Percentiles rank a stretch among this genome's conserved stretches.
Evolutionary conservation across 345 rosid genomes (phyloP).

Genomic region (Noccaea bulbosa): DNA sequence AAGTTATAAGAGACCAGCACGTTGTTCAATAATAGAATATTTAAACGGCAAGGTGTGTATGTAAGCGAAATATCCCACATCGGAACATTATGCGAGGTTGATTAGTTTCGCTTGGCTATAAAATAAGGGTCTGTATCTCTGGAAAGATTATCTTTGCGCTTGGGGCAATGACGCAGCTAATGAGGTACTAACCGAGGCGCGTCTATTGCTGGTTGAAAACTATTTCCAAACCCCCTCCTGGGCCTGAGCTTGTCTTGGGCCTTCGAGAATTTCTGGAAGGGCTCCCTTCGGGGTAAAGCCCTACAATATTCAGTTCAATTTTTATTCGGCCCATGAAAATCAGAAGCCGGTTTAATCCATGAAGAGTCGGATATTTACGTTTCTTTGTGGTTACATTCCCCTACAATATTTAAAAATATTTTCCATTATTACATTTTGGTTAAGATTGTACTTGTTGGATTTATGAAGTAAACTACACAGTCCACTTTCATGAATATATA

Average conservation of each 20-base stretch:
- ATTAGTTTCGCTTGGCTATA: neutral
- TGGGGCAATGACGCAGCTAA: constrained; percentile 7
- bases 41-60: neutral
- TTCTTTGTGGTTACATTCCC: no score
- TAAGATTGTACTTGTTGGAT: no score
- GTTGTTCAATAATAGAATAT: neutral
- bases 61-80: neutral
- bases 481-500: no score
- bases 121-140: neutral
- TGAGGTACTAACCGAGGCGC: constrained; percentile 2
- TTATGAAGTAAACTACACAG: no score
- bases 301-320: neutral
- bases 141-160: neutral
- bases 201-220: constrained; percentile 7
- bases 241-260: constrained; percentile 16
- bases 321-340: neutral
- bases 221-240: constrained; percentile 24
- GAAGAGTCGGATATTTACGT: no score
- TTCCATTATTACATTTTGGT: no score
- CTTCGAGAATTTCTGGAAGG: constrained; percentile 17
- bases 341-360: no score
- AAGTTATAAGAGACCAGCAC: neutral
- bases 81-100: neutral
- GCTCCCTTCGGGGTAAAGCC: constrained; percentile 14
- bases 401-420: no score